phyloP scores from a whole-genome alignment of 805 yeast species.

The Myxozyma melibiosi region DNA sequence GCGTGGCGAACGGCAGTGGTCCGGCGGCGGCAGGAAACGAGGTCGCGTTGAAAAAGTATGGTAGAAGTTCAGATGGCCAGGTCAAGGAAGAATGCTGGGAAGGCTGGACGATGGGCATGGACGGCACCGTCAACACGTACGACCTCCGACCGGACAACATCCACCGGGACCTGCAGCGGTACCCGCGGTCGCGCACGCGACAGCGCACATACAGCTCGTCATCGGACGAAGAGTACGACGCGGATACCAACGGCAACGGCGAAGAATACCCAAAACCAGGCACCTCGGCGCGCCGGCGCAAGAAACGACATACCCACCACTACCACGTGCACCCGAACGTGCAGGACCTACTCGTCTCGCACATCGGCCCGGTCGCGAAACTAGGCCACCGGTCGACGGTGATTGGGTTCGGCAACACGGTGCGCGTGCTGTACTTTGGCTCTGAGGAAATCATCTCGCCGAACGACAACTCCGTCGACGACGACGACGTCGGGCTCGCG shows the following conservation, averaged over 20 bases:
- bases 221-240: conserved; percentile 17
- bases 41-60: neutral
- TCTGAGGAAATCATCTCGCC: conserved; percentile 69
- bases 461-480: conserved; percentile 48
- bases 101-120: conserved; percentile 75
- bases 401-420: conserved; percentile 69
- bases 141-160: conserved; percentile 50
- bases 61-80: neutral
- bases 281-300: neutral
- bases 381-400: conserved; percentile 80
- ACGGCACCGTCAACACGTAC: conserved; percentile 62
- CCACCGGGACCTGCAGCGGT: conserved; percentile 4
- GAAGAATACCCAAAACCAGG: neutral
- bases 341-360: conserved; percentile 47
- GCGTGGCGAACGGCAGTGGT: neutral
- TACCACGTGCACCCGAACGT: conserved; percentile 10
- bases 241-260: neutral
- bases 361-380: conserved; percentile 62
- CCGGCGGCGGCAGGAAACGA: neutral
- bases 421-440: conserved; percentile 75
- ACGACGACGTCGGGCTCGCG: conserved; percentile 37
- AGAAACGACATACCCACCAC: neutral
- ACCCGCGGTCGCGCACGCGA: conserved; percentile 8
- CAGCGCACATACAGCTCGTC: conserved; percentile 3
- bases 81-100: conserved; percentile 63